Conservation (phyloP, 768 basidiomycete species). For the Russula vinacea region DNA sequence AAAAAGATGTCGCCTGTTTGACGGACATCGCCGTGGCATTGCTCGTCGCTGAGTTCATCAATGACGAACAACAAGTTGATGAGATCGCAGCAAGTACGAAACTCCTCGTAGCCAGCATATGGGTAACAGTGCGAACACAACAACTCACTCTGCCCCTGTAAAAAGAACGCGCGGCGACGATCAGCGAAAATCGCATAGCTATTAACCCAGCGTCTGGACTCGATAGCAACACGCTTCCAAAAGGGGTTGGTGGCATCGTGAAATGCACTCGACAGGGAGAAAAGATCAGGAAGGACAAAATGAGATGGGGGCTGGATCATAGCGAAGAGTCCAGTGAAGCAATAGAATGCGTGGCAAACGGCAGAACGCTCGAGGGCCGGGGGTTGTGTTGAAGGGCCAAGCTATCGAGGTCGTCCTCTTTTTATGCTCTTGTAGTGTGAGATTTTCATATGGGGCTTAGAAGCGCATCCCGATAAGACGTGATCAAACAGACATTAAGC, state of each 20-base stretch:
- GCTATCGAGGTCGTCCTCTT: not conserved
- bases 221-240: constrained; percentile 53
- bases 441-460: constrained; percentile 1
- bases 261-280: constrained; percentile 42
- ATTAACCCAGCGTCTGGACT: constrained; percentile 61
- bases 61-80: constrained; percentile 63
- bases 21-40: constrained; percentile 53
- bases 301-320: constrained; percentile 24
- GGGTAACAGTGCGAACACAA: constrained; percentile 60
- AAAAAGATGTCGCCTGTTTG: constrained; percentile 52
- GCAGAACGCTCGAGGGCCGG: not conserved
- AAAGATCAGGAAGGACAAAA: constrained; percentile 57
- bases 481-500: not conserved
- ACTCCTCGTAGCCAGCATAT: constrained; percentile 54
- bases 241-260: constrained; percentile 53
- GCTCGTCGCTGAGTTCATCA: constrained; percentile 68
- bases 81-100: constrained; percentile 61
- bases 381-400: not conserved
- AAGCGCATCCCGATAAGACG: constrained; percentile 17
- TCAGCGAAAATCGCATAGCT: constrained; percentile 57
- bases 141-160: constrained; percentile 58
- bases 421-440: constrained; percentile 16
- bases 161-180: constrained; percentile 61
- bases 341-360: not conserved
- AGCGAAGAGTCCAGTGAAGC: not conserved